Conservation (phyloP, 768 basidiomycete genomes). For the Mycena galericulata region DNA sequence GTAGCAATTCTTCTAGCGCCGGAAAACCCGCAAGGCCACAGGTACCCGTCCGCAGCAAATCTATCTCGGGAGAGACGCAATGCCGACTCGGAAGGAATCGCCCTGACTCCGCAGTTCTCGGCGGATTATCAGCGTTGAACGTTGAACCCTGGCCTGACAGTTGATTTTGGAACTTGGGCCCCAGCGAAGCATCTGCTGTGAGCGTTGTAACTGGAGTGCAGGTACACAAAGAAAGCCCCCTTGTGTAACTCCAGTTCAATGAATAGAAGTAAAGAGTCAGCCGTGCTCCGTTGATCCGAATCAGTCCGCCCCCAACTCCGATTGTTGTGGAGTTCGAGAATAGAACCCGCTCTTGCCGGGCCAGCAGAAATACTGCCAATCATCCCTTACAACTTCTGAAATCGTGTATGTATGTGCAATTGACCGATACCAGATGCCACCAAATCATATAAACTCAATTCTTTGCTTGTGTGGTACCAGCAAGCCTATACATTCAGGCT, state of each 20-base stretch:
- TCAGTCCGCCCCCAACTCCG: constrained; percentile 13
- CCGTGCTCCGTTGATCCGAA: constrained; percentile 8
- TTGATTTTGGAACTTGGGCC: constrained; percentile 10
- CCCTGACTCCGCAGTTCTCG: constrained; percentile 19
- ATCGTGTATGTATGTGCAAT: constrained; percentile 7
- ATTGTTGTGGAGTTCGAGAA: constrained; percentile 17
- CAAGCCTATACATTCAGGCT: neutral
- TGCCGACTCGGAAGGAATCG: constrained; percentile 16
- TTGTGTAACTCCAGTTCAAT: neutral
- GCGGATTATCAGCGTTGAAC: constrained; percentile 10
- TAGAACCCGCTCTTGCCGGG: constrained; percentile 13
- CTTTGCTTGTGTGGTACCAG: constrained; percentile 2
- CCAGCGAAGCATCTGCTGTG: constrained; percentile 3
- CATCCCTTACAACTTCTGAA: constrained; percentile 1
- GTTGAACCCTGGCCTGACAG: constrained; percentile 5
- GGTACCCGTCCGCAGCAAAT: no score
- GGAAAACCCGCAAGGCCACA: constrained; percentile 10
- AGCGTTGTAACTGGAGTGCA: constrained; percentile 10
- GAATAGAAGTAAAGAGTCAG: neutral
- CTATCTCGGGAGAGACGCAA: constrained; percentile 13
- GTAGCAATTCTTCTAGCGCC: constrained; percentile 6
- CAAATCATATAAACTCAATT: constrained; percentile 8
- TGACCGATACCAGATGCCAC: neutral
- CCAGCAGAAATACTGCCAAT: constrained; percentile 9
- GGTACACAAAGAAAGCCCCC: neutral